Percentiles rank a stretch among this genome's conserved stretches.
Evolutionary conservation across 2,329 filamentous ascomycete genomes (phyloP).

Genomic region (Epichloe baconii): DNA sequence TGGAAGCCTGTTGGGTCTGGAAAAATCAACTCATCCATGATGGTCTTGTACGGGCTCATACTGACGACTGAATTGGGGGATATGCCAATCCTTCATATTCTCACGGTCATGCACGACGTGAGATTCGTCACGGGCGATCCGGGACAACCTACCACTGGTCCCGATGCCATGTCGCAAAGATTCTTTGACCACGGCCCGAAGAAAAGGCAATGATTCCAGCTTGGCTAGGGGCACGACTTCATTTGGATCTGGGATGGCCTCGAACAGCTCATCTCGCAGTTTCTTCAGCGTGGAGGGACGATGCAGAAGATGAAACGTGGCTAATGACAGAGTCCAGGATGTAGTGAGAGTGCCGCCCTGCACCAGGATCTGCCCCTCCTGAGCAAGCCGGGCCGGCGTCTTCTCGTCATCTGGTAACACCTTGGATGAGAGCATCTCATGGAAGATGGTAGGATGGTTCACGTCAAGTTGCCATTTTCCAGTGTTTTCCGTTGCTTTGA

Average conservation of each 20-base stretch:
- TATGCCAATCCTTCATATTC: conserved; percentile 15
- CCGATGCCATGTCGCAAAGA: conserved; percentile 34
- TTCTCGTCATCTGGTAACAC: conserved; percentile 22
- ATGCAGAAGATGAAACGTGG: conserved; percentile 23
- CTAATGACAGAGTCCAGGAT: conserved; percentile 21
- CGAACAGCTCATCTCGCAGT: conserved; percentile 24
- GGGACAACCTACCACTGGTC: conserved; percentile 33
- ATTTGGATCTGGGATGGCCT: conserved; percentile 18
- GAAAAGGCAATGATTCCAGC: conserved; percentile 27
- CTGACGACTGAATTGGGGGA: conserved; percentile 23
- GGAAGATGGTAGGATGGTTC: conserved; percentile 24
- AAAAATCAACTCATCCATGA: conserved; percentile 21
- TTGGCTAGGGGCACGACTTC: conserved; percentile 15
- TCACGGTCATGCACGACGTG: conserved; percentile 17
- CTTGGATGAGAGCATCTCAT: conserved; percentile 19
- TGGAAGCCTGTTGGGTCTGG: conserved; percentile 19
- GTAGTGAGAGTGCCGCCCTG: conserved; percentile 29
- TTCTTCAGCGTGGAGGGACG: conserved; percentile 17
- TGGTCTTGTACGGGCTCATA: conserved; percentile 24
- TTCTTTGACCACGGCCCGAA: conserved; percentile 38
- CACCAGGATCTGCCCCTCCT: conserved; percentile 26
- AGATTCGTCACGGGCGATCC: conserved; percentile 28
- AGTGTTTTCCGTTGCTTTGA: conserved; percentile 21
- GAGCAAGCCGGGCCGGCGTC: conserved; percentile 19
- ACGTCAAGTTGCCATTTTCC: conserved; percentile 21